phyloP scores from a whole-genome alignment of 257 asterid genomes.

The Nicotiana attenuata region DNA sequence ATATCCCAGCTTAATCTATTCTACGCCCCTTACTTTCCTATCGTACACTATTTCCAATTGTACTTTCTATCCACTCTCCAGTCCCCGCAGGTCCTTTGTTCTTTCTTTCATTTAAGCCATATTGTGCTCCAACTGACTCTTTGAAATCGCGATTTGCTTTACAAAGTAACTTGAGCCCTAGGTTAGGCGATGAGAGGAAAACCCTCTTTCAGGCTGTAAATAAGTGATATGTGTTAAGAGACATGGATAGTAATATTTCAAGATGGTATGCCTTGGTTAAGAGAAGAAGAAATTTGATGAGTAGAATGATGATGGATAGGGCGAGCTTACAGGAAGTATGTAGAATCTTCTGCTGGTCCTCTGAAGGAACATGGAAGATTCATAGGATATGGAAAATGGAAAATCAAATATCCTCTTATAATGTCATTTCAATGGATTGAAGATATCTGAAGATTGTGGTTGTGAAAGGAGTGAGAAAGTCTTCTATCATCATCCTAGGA shows the following conservation, averaged over 20 bases:
- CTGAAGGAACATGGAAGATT: background rate
- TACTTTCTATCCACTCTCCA: background rate
- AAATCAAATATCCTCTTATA: too few species aligned
- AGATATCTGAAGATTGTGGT: background rate
- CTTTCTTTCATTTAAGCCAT: background rate
- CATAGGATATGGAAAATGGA: background rate
- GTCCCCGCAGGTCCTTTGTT: background rate
- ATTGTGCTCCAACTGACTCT: background rate
- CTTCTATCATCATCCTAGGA: background rate
- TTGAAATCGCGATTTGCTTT: background rate
- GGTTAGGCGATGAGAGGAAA: background rate
- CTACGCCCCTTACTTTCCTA: background rate
- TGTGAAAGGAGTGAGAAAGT: background rate
- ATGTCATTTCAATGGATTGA: background rate
- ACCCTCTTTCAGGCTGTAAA: background rate
- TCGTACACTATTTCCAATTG: background rate
- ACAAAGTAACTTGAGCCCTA: background rate
- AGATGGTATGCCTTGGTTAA: background rate
- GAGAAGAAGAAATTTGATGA: background rate
- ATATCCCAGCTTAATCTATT: background rate
- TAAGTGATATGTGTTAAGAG: background rate
- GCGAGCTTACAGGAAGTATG: background rate
- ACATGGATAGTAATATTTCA: background rate
- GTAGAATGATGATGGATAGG: background rate
- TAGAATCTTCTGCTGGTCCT: background rate